Base-by-base conservation (phyloP, 2,329 filamentous ascomycete species). In the Thelonectria rubi region DNA sequence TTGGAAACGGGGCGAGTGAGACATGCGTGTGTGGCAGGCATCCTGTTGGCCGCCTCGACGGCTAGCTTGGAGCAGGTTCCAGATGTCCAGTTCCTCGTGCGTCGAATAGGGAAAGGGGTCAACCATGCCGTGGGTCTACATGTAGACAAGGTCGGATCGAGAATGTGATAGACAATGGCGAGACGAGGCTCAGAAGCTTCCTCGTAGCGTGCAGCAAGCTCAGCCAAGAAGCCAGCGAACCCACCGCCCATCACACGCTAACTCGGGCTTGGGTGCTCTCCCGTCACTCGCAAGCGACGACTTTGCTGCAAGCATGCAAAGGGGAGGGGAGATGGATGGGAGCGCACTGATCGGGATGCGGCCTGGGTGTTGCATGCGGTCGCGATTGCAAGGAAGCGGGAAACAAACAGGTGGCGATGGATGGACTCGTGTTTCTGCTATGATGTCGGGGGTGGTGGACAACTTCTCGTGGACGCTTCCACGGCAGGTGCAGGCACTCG, bases 321-420 rank as follows among this genome's bases (percentile, higher is more conserved):
- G 11, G 15, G 9, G 32, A 3, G 34, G 12, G 24, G 18, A 24
- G 30, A 5, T 24, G 42, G 40, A 49, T 42, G 46, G 55, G 50
- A 46, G 30, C 42, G 60, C 56, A 60, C 60, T 54, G 56, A 60
- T 56, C 52, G 48, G 51, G 18, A 32, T 20, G 50, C 26, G 60
- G 30, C 42, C 56, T 53, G 50, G 30, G n/a, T 24, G 21, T 24
- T n/a, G 37, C 32, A 45, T 45, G 30, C 34, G 18, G 47, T 30
- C 40, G 58, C 43, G 10, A 30, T 30, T 30, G 26, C 26, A 30
- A 9, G 26, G 7, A 2, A 30, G 26, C 10, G 26, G n/a, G n/a
- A 30, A 30, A 8, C 5, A 30, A 30, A 9, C 26, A 30, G 4
- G 26, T 30, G 7, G 24, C 24, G 24, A 46, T 18, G 34, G 24